These are phyloP conservation scores for Mucor piriformis DNA, from an alignment of 371 early-diverging fungal species.

Conservation along the genomic window DNA sequence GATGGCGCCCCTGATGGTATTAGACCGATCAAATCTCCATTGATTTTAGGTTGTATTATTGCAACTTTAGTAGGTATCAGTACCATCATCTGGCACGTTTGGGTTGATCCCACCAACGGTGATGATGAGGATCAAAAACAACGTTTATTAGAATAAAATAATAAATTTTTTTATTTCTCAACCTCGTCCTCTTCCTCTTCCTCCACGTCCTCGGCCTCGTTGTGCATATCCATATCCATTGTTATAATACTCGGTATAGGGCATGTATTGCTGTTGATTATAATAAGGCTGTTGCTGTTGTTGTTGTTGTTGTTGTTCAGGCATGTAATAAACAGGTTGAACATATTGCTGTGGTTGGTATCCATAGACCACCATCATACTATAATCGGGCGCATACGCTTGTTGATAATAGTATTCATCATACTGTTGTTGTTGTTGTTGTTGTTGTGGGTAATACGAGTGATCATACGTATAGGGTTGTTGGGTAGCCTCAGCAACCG, in stretches of 20 bases:
- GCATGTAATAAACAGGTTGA: constrained; percentile 24
- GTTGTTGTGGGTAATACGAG: background rate
- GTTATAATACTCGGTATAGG: background rate
- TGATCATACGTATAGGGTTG: no score
- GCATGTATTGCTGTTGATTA: constrained; percentile 17
- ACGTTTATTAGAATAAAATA: constrained; percentile 10
- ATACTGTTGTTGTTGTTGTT: background rate
- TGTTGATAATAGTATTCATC: constrained; percentile 20
- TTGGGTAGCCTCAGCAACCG: no score
- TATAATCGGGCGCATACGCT: constrained; percentile 9
- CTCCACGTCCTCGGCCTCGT: constrained; percentile 3
- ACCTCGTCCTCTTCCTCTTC: constrained; percentile 7
- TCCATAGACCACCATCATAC: constrained; percentile 21
- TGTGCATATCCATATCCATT: background rate
- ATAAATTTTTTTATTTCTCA: background rate
- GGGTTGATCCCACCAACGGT: constrained; percentile 27
- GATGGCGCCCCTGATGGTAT: constrained; percentile 54
- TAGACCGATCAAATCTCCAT: constrained; percentile 41
- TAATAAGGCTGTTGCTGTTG: constrained; percentile 15
- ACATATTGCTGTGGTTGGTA: constrained; percentile 19
- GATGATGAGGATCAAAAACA: constrained; percentile 27
- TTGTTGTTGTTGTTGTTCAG: constrained; percentile 5
- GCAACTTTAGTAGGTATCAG: constrained; percentile 68
- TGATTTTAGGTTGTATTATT: constrained; percentile 61
- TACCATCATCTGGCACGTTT: constrained; percentile 72